These are phyloP conservation scores for Allomyces macrogynus DNA, from an alignment of 192 early-diverging fungal genomes.

Conservation along the genomic window DNA sequence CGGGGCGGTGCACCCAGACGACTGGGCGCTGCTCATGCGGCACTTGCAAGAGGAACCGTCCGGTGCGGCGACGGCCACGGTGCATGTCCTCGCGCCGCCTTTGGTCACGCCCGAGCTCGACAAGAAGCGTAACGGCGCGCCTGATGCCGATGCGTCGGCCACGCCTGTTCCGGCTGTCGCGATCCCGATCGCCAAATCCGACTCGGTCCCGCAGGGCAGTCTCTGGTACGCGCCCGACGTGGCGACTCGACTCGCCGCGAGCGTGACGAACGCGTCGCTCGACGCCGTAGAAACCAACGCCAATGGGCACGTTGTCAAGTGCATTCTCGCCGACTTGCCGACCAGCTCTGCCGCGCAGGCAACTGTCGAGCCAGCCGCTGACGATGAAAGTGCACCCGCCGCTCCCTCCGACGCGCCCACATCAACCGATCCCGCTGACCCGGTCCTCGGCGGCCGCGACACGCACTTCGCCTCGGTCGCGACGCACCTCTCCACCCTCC, in stretches of 20 bases:
- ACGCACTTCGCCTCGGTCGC: no score
- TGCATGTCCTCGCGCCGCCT: neutral
- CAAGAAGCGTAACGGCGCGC: neutral
- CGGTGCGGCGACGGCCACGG: neutral
- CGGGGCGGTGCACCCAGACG: neutral
- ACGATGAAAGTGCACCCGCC: no score
- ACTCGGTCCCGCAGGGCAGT: no score
- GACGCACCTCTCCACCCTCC: no score
- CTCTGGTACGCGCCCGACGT: neutral
- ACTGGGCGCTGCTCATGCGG: neutral
- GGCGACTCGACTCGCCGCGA: neutral
- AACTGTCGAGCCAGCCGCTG: no score
- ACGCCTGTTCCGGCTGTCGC: neutral
- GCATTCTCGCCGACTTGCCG: no score
- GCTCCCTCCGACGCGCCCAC: no score
- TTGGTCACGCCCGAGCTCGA: neutral
- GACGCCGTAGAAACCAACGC: no score
- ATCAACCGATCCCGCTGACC: no score
- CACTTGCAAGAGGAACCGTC: neutral
- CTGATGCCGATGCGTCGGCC: neutral
- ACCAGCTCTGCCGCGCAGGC: no score
- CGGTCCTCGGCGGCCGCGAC: no score
- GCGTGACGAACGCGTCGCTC: neutral
- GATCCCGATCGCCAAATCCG: neutral
- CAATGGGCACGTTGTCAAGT: no score